Percentiles rank a stretch among this genome's conserved stretches.
Conservation (phyloP, 108 stramenopile species). For the Cyclotella baltica region DNA sequence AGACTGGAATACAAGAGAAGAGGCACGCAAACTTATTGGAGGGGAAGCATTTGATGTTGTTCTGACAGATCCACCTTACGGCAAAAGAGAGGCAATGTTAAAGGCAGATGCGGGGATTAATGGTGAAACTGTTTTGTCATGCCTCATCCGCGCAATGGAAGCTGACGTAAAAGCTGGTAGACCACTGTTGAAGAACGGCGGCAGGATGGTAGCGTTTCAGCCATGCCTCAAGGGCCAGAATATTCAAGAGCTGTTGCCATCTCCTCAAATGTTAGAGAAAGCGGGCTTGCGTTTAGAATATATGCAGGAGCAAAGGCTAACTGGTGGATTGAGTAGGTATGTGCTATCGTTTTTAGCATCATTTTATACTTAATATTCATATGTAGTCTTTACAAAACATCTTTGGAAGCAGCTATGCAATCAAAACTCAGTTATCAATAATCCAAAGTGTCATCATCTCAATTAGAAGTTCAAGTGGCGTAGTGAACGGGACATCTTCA, state of each 20-base stretch:
- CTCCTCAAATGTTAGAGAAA: conserved; percentile 18
- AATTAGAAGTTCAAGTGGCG: too few species aligned
- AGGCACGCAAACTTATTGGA: conserved; percentile 56
- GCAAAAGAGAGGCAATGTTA: conserved; percentile 62
- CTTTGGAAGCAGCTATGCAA: neutral
- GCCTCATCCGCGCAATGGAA: conserved; percentile 64
- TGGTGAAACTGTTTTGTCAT: conserved; percentile 55
- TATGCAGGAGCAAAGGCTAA: conserved; percentile 67
- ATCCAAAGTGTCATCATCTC: neutral
- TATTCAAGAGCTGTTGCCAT: conserved; percentile 58
- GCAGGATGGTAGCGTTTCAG: conserved; percentile 73
- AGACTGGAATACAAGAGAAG: conserved; percentile 43
- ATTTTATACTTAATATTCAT: too few species aligned
- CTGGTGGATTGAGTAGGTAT: conserved; percentile 76
- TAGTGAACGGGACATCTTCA: neutral
- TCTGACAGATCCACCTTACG: conserved; percentile 84
- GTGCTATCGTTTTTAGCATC: conserved; percentile 65
- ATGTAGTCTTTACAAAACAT: neutral
- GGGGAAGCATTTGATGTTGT: conserved; percentile 70
- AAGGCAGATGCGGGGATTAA: conserved; percentile 25
- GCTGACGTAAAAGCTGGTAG: conserved; percentile 53
- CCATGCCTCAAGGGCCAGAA: conserved; percentile 56
- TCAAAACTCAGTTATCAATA: neutral
- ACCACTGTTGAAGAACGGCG: conserved; percentile 64
- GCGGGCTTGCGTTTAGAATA: conserved; percentile 65